Conservation (phyloP, 225 moss, liverwort and hornwort genomes). For the Anthoceros angustus region DNA sequence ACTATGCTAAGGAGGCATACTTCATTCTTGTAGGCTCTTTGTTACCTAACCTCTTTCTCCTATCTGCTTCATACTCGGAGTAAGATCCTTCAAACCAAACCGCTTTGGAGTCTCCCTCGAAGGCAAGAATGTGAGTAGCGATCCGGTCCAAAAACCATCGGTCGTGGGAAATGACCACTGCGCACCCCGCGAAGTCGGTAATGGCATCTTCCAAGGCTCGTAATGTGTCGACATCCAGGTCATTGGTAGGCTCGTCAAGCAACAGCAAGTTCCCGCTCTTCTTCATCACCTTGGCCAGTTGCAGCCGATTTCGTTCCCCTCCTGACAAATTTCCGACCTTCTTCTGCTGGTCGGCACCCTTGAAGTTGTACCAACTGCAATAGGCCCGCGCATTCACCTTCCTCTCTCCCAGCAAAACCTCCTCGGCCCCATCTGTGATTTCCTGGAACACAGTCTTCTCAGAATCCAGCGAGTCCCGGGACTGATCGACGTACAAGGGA, state of each 20-base stretch:
- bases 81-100: constrained; percentile 74
- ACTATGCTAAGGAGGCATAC: constrained; percentile 48
- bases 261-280: constrained; percentile 75
- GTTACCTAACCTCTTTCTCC: constrained; percentile 57
- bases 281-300: constrained; percentile 94
- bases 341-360: constrained; percentile 83
- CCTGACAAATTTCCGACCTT: constrained; percentile 88
- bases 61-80: constrained; percentile 84
- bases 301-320: constrained; percentile 94
- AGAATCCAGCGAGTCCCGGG: constrained; percentile 60
- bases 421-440: constrained; percentile 71
- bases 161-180: constrained; percentile 93
- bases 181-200: constrained; percentile 81
- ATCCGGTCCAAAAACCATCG: constrained; percentile 97
- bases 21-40: constrained; percentile 74
- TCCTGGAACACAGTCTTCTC: constrained; percentile 76
- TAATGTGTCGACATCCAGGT: constrained; percentile 90
- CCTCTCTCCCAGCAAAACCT: constrained; percentile 67
- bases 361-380: constrained; percentile 94
- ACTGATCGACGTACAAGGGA: constrained; percentile 91
- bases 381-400: constrained; percentile 74
- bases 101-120: constrained; percentile 91
- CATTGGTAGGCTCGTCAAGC: constrained; percentile 93
- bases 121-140: constrained; percentile 86
- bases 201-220: constrained; percentile 91